A percentile compares a stretch with the other conserved stretches of the same genome.
Evolutionary conservation across 768 basidiomycete genomes (phyloP).

Genomic region (Neoboletus subvelutipes): DNA sequence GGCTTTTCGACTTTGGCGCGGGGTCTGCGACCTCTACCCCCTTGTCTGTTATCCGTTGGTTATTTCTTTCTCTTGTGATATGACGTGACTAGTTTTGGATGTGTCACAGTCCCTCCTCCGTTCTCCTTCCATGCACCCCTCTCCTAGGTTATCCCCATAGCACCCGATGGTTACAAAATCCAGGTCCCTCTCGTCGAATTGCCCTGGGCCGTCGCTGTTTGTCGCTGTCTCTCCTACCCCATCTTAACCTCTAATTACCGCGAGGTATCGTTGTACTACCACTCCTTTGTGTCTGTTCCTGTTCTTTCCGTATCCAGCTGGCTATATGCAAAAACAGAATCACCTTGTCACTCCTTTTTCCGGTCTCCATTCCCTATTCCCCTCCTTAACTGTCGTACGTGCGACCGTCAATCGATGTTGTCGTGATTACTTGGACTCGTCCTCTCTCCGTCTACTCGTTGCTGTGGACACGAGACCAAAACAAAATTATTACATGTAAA

Average conservation of each 20-base stretch:
- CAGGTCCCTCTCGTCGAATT: not conserved
- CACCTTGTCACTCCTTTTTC: slow-evolving; percentile 10
- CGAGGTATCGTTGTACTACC: slow-evolving; percentile 26
- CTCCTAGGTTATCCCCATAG: slow-evolving; percentile 10
- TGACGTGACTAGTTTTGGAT: slow-evolving; percentile 16
- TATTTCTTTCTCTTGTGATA: slow-evolving; percentile 9
- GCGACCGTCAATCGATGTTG: not conserved
- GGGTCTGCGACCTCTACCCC: slow-evolving; percentile 9
- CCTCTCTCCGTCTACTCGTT: not conserved
- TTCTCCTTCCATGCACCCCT: slow-evolving; percentile 1
- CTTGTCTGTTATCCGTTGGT: slow-evolving; percentile 15
- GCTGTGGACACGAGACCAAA: not conserved
- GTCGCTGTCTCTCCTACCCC: slow-evolving; percentile 1
- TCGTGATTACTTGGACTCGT: not conserved
- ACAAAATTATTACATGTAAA: not conserved
- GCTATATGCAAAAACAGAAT: slow-evolving; percentile 15
- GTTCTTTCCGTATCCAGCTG: slow-evolving; percentile 9
- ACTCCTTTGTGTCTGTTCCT: slow-evolving; percentile 20
- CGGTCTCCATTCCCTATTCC: not conserved
- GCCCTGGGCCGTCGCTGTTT: slow-evolving; percentile 5
- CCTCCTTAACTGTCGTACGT: not conserved
- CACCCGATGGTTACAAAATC: slow-evolving; percentile 15
- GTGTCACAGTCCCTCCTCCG: slow-evolving; percentile 8
- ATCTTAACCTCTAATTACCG: slow-evolving; percentile 14
- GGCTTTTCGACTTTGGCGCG: slow-evolving; percentile 17